phyloP scores from a whole-genome alignment of 179 eudicot genomes.

The Dionaea muscipula region DNA sequence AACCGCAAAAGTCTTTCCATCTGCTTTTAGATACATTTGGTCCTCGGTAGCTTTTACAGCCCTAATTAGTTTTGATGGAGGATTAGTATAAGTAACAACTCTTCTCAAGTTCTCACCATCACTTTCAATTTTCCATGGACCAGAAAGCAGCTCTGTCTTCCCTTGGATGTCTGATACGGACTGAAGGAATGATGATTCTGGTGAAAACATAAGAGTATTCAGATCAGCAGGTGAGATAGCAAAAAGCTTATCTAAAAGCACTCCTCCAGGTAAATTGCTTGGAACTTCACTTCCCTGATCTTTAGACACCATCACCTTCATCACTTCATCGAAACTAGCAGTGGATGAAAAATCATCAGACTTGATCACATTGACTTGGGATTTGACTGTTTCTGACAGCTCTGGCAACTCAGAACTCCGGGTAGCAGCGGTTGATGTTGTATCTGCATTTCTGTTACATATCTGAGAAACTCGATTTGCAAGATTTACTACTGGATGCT shows the following conservation, averaged over 20 bases:
- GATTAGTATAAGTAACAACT: conserved; percentile 54
- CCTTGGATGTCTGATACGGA: conserved; percentile 54
- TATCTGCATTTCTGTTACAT: conserved; percentile 28
- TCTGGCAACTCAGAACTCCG: conserved; percentile 20
- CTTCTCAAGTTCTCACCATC: conserved; percentile 36
- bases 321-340: conserved; percentile 45
- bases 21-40: conserved; percentile 62
- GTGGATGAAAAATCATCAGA: conserved; percentile 33
- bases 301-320: conserved; percentile 40
- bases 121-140: conserved; percentile 52
- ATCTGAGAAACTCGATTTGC: conserved; percentile 36
- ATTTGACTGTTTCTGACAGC: conserved; percentile 24
- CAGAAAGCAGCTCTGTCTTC: conserved; percentile 48
- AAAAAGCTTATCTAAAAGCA: conserved; percentile 60
- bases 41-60: conserved; percentile 73
- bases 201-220: conserved; percentile 50
- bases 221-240: conserved; percentile 44
- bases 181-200: conserved; percentile 47
- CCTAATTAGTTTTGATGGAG: conserved; percentile 61
- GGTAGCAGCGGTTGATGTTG: conserved; percentile 12
- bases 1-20: conserved; percentile 48
- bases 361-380: conserved; percentile 20
- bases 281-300: conserved; percentile 47
- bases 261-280: conserved; percentile 53
- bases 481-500: conserved; percentile 22